Evolutionary conservation across 225 moss, liverwort and hornwort genomes (phyloP), one percentile per base, ranked within the genome.

Genomic region (Straminergon stramineum): DNA sequence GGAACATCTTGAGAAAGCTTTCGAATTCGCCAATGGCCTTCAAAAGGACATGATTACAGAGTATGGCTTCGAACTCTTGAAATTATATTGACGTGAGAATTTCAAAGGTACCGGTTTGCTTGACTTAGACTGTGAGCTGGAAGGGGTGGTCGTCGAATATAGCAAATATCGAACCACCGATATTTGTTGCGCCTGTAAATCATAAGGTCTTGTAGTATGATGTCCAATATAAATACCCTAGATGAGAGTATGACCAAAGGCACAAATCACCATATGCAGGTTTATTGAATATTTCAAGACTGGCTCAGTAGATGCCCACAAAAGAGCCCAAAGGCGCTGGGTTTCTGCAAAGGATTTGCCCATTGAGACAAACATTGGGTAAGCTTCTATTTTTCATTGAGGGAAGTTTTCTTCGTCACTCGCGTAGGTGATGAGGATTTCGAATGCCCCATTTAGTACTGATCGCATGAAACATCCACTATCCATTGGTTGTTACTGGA

Each of bases 281-380:
- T 93, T 91, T 60, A 92, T 95, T 31, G 88, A 92, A 43, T 92
- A 95, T 86, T 89, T 96, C 55, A 91, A 95, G 89, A 94, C 91
- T 56, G 95, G 96, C 55, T 95, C 95, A 18, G 86, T 95, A 56
- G 92, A 93, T 12, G 89, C 85, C 88, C 96, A 96, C 90, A 96
- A 95, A 84, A 89, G 92, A 82, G 88, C 94, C 83, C 95, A 95
- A 85, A 92, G 89, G 77, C 85, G 75, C 71, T 96, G 96, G 96
- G 89, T 96, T 65, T 75, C 90, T 85, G 89, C 86, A 21, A 93
- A 85, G 23, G 60, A 89, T 75, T 24, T 75, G 37, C 8, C 85
- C n/a, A 68, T 96, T 78, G 94, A 96, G 88, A 52, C 92, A 30
- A 95, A 96, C 45, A 92, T 95, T 53, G 96, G 96, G 96, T 95